Percentiles rank a stretch among this genome's conserved stretches.
Conservation (phyloP, 225 moss, liverwort and hornwort species). For the Sphagnum tenellum region DNA sequence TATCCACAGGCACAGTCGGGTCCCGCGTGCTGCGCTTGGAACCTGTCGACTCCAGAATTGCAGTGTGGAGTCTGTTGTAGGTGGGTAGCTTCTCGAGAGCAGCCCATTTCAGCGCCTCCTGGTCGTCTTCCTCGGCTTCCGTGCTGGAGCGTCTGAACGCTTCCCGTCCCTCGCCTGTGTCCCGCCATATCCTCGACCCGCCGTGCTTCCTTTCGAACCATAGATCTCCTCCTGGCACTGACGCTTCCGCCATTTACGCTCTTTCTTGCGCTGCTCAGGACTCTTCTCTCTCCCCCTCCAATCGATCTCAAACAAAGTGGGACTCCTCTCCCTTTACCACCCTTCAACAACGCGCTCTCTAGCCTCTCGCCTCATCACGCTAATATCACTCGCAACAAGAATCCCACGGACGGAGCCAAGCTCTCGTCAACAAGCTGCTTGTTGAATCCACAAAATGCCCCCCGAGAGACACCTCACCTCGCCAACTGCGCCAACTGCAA, state of each 20-base stretch:
- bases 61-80: slow-evolving; percentile 37
- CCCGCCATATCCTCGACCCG: slow-evolving; percentile 41
- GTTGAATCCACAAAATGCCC: no score
- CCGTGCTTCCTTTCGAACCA: slow-evolving; percentile 60
- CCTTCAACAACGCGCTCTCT: no score
- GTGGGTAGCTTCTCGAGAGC: slow-evolving; percentile 59
- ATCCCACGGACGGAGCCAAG: no score
- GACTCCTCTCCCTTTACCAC: no score
- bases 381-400: no score
- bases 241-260: slow-evolving; percentile 26
- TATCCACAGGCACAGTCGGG: slow-evolving; percentile 10
- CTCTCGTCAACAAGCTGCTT: no score
- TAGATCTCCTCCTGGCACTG: slow-evolving; percentile 33
- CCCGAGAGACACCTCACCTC: no score
- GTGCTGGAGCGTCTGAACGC: slow-evolving; percentile 25
- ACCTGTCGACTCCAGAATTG: slow-evolving; percentile 17
- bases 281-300: no score
- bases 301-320: no score
- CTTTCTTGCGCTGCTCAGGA: no score
- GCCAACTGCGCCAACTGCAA: no score
- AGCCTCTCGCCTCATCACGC: no score
- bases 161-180: slow-evolving; percentile 25
- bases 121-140: slow-evolving; percentile 25
- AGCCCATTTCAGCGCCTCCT: slow-evolving; percentile 37
- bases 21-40: neutral